Evolutionary conservation across 2,329 filamentous ascomycete genomes (phyloP).

Genomic region (Rutstroemia sp.): DNA sequence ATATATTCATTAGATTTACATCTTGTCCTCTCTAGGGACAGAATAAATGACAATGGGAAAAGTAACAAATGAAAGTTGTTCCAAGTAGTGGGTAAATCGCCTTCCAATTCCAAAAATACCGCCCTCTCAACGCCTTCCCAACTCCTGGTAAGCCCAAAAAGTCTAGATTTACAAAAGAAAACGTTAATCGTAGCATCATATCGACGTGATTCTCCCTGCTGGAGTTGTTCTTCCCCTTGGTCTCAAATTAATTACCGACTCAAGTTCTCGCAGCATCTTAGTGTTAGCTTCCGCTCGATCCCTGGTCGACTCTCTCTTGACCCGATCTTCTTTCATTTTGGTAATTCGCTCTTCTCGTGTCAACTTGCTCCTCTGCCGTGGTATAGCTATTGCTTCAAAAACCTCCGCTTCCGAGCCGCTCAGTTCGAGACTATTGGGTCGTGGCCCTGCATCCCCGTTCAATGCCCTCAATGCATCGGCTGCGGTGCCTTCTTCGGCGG

Average conservation of each 20-base stretch:
- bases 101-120: not conserved
- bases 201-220: slow-evolving; percentile 27
- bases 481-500: slow-evolving; percentile 51
- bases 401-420: slow-evolving; percentile 61
- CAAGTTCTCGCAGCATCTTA: slow-evolving; percentile 86
- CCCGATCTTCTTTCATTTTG: slow-evolving; percentile 82
- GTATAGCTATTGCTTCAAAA: slow-evolving; percentile 83
- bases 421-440: slow-evolving; percentile 42
- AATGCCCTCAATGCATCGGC: slow-evolving; percentile 69
- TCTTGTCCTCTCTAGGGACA: not conserved
- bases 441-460: slow-evolving; percentile 57
- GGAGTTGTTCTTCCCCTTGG: slow-evolving; percentile 30
- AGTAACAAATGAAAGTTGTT: slow-evolving; percentile 7
- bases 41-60: not conserved
- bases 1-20: not conserved
- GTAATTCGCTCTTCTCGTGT: slow-evolving; percentile 81
- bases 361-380: slow-evolving; percentile 60
- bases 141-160: not conserved
- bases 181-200: slow-evolving; percentile 20
- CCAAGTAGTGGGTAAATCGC: not conserved
- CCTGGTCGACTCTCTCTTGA: slow-evolving; percentile 60
- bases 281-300: slow-evolving; percentile 75
- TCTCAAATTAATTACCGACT: slow-evolving; percentile 70
- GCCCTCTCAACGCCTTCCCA: not conserved
- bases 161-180: slow-evolving; percentile 3